Conservation (phyloP, 1,139 yeast genomes). For the Diutina catenulata region DNA sequence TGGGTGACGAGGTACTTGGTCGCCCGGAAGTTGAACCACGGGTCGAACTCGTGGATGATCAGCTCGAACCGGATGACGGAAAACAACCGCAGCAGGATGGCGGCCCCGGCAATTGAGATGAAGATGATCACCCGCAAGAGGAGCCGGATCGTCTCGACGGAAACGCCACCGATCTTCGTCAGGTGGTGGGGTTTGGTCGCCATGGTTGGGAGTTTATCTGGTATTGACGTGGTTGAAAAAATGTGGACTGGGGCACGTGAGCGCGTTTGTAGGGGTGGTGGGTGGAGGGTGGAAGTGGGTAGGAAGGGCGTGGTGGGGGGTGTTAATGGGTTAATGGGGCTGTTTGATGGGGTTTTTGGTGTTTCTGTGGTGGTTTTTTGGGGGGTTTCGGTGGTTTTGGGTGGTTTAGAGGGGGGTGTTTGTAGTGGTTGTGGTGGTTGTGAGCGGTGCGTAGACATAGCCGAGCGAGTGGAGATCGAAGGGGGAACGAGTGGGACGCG, state of each 20-base stretch:
- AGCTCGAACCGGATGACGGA: conserved; percentile 83
- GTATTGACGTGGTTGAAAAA: background rate
- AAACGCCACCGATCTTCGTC: conserved; percentile 2
- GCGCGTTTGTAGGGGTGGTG: background rate
- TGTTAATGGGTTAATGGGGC: too few relatives aligned
- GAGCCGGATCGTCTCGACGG: conserved; percentile 22
- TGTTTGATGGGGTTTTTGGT: too few relatives aligned
- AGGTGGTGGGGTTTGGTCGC: conserved; percentile 1
- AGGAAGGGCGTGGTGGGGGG: too few relatives aligned
- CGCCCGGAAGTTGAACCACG: conserved; percentile 97
- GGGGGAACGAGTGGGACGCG: too few relatives aligned
- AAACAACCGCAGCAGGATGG: conserved; percentile 75
- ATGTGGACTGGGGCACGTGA: background rate
- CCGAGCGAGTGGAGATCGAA: too few relatives aligned
- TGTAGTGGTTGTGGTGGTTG: too few relatives aligned
- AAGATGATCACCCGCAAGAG: conserved; percentile 56
- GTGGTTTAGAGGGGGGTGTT: too few relatives aligned
- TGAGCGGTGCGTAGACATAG: too few relatives aligned
- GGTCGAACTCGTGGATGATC: conserved; percentile 97
- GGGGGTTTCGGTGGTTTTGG: too few relatives aligned
- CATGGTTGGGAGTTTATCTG: background rate
- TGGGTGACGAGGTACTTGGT: conserved; percentile 78
- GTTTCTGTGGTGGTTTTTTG: too few relatives aligned
- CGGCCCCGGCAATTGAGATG: conserved; percentile 74
- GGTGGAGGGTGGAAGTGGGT: background rate